Evolutionary conservation across 352 stramenopile species (phyloP).

Genomic region (Pythium guiyangense): DNA sequence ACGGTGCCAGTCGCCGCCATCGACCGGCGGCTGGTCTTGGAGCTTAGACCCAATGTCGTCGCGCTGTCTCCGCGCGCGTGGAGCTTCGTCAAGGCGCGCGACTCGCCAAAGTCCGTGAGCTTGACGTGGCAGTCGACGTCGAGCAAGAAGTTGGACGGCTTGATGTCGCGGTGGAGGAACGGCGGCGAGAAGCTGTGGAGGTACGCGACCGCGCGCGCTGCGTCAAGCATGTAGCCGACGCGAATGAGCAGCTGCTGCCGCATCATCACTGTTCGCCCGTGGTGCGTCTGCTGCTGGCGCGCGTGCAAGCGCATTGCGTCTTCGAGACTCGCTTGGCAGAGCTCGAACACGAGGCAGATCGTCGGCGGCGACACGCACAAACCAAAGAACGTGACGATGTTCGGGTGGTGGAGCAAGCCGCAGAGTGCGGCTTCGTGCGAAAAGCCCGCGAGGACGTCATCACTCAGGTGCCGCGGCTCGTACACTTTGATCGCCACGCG

Average conservation of each 20-base stretch:
- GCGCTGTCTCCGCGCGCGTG: not conserved
- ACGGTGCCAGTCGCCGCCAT: not conserved
- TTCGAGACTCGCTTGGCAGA: slow-evolving; percentile 52
- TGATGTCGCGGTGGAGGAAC: slow-evolving; percentile 90
- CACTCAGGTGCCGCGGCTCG: slow-evolving; percentile 22
- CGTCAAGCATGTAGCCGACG: slow-evolving; percentile 55
- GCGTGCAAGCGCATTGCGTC: slow-evolving; percentile 34
- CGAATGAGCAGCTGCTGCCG: slow-evolving; percentile 44
- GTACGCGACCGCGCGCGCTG: slow-evolving; percentile 52
- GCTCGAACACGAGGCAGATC: slow-evolving; percentile 57
- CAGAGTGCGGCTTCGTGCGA: slow-evolving; percentile 36
- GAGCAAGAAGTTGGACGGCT: slow-evolving; percentile 90
- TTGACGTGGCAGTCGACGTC: slow-evolving; percentile 39
- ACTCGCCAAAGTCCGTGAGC: slow-evolving; percentile 63
- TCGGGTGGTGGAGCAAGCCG: slow-evolving; percentile 43
- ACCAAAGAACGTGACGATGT: slow-evolving; percentile 53
- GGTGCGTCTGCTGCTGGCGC: slow-evolving; percentile 17
- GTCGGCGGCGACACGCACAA: slow-evolving; percentile 56
- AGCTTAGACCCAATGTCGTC: not conserved
- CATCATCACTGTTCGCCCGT: not conserved
- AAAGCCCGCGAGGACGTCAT: slow-evolving; percentile 31
- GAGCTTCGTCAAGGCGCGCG: slow-evolving; percentile 10
- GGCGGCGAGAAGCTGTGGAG: slow-evolving; percentile 60
- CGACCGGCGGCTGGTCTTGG: not conserved
- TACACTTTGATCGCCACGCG: slow-evolving; percentile 48